Evolutionary conservation across 2,329 filamentous ascomycete species (phyloP), one percentile per base, ranked within the genome.

Genomic region (Phialocephala sp.): DNA sequence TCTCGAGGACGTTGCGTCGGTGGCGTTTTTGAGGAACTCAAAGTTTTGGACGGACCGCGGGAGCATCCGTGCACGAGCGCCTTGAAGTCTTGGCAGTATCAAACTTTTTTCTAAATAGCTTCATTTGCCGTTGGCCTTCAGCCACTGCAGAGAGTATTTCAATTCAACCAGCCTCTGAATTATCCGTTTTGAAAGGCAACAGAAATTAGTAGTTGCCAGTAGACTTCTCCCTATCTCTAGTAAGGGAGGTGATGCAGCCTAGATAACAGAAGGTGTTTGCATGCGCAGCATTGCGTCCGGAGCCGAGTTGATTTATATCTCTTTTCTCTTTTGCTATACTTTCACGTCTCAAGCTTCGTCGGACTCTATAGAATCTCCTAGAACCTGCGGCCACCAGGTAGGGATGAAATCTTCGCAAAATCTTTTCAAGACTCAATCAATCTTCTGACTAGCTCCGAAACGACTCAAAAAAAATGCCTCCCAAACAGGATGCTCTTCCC

Each of bases 401-500:
- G 27, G 6, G 27, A 32, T 32, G 6, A 6, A 32, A 32, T 32
- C 27, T 3, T 32, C 27, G 6, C 27, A 20, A 9, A 20, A 8
- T 12, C 4, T 47, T 20, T 50, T 22, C 8, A 11, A 50, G 3
- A 24, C 8, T 24, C 45, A 50, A 22, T 24, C 4, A 14, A 14
- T 1, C 45, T 22, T 9, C n/a, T n/a, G 15, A 20, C 4, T 24
- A 6, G 3, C 1, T 50, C 9, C n/a, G 27, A 32, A 41, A 54
- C 35, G 12, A 8, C 14, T 8, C 32, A 1, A 32, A 24, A 12
- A 55, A 27, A 1, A 69, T 69, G 63, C 43, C 60, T 18, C 58
- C 55, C 27, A 65, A 62, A 54, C 37, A 63, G 22, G 43, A 56
- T 47, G 1, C 36, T 4, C 37, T 66, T 14, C 86, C 86, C 2